Evolutionary conservation across 2,329 filamentous ascomycete species (phyloP), one percentile per base, ranked within the genome.

Genomic region (Cercospora janseana): DNA sequence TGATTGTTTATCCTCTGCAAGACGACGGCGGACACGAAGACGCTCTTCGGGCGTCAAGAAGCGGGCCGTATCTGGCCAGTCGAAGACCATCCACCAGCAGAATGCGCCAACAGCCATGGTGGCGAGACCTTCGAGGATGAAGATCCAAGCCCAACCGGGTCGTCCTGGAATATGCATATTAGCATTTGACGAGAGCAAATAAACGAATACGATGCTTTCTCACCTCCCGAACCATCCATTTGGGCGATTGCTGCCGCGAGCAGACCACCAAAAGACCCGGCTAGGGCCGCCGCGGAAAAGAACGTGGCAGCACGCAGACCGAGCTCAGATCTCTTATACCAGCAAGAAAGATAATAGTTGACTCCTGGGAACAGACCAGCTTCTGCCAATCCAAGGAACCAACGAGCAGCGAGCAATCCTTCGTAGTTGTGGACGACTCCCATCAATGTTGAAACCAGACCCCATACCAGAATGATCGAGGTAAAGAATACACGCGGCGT

Each of bases 281-380:
- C 85, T 0, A 93, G 70, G 0, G 88, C 87, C 0, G 88, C 88
- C 0, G 87, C 86, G 0, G 86, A 89, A 73, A 93, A 94, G 74
- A 93, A 92, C 49, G 90, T 81, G 10, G 88, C 86, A 54, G 86
- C 50, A 31, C 52, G 51, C 13, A 56, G 29, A 42, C 87, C 88
- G 47, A 93, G 86, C 62, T 94, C 89, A 12, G 77, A 80, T 27
- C 88, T 78, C 64, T 81, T 85, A 62, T 93, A 95, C 88, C 88
- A 94, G 65, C 86, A 91, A 0, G 83, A 87, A 0, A 93, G 77
- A 64, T 90, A 90, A 67, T 89, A 92, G 59, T 86, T 87, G 12
- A 90, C 80, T 2, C 85, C 85, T 0, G 86, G 86, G 63, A 88
- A 89, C 0, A 65, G 51, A 10, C 59, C 46, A 16, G 60, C 62